Evolutionary conservation across 176 grass and related monocot genomes (phyloP).

Genomic region (Rhynchospora breviuscula): DNA sequence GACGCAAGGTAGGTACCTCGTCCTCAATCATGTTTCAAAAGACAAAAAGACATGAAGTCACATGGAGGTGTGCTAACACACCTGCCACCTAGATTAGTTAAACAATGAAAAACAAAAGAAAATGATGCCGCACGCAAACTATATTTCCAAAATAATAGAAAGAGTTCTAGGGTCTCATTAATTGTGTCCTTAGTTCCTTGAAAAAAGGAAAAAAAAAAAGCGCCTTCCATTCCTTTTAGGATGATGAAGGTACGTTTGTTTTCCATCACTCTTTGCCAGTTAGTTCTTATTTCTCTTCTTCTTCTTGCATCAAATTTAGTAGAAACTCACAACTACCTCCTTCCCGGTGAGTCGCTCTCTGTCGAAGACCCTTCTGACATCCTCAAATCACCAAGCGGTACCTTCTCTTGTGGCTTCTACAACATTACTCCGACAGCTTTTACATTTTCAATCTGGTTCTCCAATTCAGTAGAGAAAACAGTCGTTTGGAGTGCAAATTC

Average conservation of each 20-base stretch:
- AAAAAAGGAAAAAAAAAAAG: too few species aligned
- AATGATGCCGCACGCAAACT: too few species aligned
- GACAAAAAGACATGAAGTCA: too few species aligned
- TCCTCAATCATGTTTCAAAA: too few species aligned
- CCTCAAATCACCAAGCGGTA: slow-evolving; percentile 23
- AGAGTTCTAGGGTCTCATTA: too few species aligned
- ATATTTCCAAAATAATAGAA: too few species aligned
- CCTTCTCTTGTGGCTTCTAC: slow-evolving; percentile 47
- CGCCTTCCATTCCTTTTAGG: neutral
- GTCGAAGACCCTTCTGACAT: slow-evolving; percentile 22
- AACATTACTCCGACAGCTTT: slow-evolving; percentile 20
- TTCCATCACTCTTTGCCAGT: slow-evolving; percentile 8
- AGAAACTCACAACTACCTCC: slow-evolving; percentile 12
- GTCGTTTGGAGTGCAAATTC: slow-evolving; percentile 39
- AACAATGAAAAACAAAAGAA: too few species aligned
- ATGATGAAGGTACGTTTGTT: slow-evolving; percentile 3
- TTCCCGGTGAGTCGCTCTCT: slow-evolving; percentile 19
- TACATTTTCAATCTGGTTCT: slow-evolving; percentile 57
- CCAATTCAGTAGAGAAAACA: slow-evolving; percentile 20
- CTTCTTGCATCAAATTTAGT: neutral
- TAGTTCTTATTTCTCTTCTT: slow-evolving; percentile 19
- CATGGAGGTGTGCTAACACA: too few species aligned
- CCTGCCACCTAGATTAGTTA: too few species aligned
- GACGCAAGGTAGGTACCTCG: too few species aligned
- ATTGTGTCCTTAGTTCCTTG: too few species aligned